phyloP scores from a whole-genome alignment of 2,329 filamentous ascomycete species.

The Stylonectria norvegica region DNA sequence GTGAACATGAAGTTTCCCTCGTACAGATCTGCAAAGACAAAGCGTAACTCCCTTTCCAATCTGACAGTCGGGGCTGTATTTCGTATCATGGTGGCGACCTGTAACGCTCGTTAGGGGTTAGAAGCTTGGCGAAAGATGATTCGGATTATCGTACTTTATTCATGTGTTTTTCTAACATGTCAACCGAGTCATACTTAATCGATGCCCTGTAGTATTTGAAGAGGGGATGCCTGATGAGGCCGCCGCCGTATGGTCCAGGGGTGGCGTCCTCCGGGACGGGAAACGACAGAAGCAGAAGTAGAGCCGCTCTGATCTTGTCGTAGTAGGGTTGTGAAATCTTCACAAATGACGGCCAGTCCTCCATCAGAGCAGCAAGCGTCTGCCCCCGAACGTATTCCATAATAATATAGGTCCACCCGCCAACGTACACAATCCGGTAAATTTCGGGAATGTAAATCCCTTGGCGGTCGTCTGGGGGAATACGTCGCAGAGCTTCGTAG shows the following conservation, averaged over 20 bases:
- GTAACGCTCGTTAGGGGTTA: background rate
- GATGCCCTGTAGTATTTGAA: slow-evolving; percentile 1
- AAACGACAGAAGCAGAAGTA: slow-evolving; percentile 3
- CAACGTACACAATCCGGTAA: slow-evolving; percentile 1
- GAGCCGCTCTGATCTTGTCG: background rate
- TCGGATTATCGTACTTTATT: background rate
- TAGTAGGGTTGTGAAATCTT: background rate
- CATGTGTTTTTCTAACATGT: slow-evolving; percentile 4
- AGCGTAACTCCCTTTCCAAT: slow-evolving; percentile 3
- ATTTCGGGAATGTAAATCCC: slow-evolving; percentile 3
- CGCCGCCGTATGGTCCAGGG: slow-evolving; percentile 4
- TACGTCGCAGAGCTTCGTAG: background rate
- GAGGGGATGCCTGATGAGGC: slow-evolving; percentile 2
- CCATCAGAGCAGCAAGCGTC: background rate
- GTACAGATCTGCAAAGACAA: slow-evolving; percentile 5
- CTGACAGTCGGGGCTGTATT: background rate
- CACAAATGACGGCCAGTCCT: background rate
- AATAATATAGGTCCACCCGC: background rate
- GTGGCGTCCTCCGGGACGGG: slow-evolving; percentile 4
- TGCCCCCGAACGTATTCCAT: slow-evolving; percentile 4
- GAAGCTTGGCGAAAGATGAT: background rate
- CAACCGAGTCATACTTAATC: slow-evolving; percentile 2
- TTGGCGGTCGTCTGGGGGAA: background rate
- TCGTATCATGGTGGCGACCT: slow-evolving; percentile 3
- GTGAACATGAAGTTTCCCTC: slow-evolving; percentile 8